Conservation (phyloP, 805 yeast genomes). For the Saturnispora kantuleensis region DNA sequence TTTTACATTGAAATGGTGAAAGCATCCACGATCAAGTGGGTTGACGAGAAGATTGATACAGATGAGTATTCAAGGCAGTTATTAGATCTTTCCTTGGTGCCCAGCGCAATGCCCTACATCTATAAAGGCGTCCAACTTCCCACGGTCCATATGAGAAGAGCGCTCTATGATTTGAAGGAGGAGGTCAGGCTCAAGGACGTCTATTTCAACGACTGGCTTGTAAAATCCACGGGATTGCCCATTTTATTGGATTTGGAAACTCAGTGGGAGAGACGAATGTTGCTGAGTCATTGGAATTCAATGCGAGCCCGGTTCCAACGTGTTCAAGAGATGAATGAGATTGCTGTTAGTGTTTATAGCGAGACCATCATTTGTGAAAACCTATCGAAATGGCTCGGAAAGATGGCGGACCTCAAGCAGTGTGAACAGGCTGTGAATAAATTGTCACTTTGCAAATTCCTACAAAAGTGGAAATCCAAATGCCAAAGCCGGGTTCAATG, state of each 20-base stretch:
- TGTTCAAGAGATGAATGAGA: background rate
- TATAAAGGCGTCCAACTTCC: conserved; percentile 16
- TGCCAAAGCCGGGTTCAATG: background rate
- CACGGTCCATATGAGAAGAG: conserved; percentile 21
- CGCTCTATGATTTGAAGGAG: conserved; percentile 16
- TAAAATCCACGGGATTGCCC: background rate
- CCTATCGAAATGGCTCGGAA: background rate
- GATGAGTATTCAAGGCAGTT: conserved; percentile 16
- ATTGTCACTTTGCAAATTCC: background rate
- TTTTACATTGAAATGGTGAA: conserved; percentile 16
- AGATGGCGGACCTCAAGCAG: background rate
- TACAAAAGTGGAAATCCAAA: background rate
- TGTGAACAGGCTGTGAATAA: background rate
- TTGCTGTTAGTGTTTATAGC: background rate
- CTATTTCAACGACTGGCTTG: conserved; percentile 15
- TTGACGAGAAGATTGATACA: conserved; percentile 8
- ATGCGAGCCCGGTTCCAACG: background rate
- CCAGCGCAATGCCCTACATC: conserved; percentile 17
- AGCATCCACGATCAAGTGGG: conserved; percentile 15
- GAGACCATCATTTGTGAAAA: conserved; percentile 1
- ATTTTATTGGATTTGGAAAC: background rate
- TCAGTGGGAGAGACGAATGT: background rate
- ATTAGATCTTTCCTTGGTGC: conserved; percentile 19
- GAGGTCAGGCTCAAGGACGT: conserved; percentile 15
- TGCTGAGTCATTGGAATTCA: background rate